Conservation (phyloP, 2,329 filamentous ascomycete species). For the Chaetomiaceae sp. region DNA sequence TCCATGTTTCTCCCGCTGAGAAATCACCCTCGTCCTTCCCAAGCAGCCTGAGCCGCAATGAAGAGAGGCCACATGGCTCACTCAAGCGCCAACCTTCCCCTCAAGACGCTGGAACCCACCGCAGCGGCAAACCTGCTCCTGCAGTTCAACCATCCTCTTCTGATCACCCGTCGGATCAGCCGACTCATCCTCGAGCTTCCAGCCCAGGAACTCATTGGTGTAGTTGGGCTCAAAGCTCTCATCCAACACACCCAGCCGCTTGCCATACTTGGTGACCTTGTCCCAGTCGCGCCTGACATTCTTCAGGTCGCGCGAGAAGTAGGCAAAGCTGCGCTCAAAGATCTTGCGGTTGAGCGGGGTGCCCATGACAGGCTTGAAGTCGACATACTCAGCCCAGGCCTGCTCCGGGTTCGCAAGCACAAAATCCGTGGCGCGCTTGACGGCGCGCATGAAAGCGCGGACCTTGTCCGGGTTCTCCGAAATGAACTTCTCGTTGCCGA, state of each 20-base stretch:
- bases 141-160: constrained; percentile 67
- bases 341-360: constrained; percentile 69
- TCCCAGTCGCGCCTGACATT: constrained; percentile 71
- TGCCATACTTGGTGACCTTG: constrained; percentile 74
- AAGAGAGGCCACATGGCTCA: no score
- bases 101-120: constrained; percentile 58
- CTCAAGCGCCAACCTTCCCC: constrained; percentile 7
- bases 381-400: constrained; percentile 66
- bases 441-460: constrained; percentile 63
- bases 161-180: constrained; percentile 66
- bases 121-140: constrained; percentile 56
- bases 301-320: constrained; percentile 70
- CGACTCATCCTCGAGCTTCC: constrained; percentile 61
- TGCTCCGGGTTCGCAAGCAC: constrained; percentile 59
- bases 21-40: no score
- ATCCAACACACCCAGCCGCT: constrained; percentile 65
- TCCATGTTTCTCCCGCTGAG: no score
- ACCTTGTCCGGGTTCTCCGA: constrained; percentile 62
- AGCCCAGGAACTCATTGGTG: constrained; percentile 66
- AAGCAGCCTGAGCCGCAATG: no score
- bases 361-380: constrained; percentile 67
- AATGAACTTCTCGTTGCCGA: constrained; percentile 69
- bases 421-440: constrained; percentile 70
- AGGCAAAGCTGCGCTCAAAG: constrained; percentile 73
- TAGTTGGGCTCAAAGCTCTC: constrained; percentile 65